Conservation (phyloP, 106 monocot species). For the Acorus gramineus region DNA sequence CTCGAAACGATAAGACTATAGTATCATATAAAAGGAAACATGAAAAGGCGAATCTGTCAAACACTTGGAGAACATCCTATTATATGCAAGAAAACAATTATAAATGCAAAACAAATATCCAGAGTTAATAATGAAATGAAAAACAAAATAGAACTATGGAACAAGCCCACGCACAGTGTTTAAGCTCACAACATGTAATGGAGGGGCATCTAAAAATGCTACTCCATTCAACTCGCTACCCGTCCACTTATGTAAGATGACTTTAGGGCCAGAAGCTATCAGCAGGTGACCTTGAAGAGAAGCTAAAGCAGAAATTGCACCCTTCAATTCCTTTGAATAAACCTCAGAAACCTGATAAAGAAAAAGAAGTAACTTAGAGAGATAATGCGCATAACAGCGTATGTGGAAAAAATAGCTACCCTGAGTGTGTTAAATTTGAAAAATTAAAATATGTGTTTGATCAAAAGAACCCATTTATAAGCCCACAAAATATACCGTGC, state of each 20-base stretch:
- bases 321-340: conserved; percentile 92
- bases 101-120: too few relatives aligned
- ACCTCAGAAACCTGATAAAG: conserved; percentile 62
- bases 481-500: conserved; percentile 35
- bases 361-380: conserved; percentile 1
- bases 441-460: too few relatives aligned
- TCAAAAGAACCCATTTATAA: background rate
- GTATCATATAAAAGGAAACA: too few relatives aligned
- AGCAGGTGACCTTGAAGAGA: conserved; percentile 96
- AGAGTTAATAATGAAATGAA: too few relatives aligned
- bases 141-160: background rate
- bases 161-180: conserved; percentile 57
- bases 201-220: conserved; percentile 93
- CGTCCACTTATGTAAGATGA: conserved; percentile 87
- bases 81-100: too few relatives aligned
- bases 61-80: too few relatives aligned
- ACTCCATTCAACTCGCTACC: conserved; percentile 91
- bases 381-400: background rate
- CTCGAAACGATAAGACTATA: too few relatives aligned
- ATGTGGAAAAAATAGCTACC: background rate
- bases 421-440: too few relatives aligned
- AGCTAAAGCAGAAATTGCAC: conserved; percentile 89
- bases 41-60: too few relatives aligned
- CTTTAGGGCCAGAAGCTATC: conserved; percentile 92
- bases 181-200: conserved; percentile 96